Base-by-base conservation (phyloP, 441 rosid genomes). In the Populus hybrid region DNA sequence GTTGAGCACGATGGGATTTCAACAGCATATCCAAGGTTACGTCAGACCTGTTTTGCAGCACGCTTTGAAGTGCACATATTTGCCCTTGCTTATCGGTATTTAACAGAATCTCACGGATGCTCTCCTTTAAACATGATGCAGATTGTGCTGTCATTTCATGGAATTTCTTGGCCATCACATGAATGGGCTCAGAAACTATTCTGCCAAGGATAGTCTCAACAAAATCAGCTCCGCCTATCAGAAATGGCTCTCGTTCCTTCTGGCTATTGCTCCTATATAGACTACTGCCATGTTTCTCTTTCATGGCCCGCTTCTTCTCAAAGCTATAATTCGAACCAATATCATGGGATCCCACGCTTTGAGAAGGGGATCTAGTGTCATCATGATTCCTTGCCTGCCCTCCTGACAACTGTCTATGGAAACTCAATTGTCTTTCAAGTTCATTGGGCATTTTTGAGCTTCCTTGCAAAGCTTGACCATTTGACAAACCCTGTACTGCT, bases 81-180 rank as follows among this genome's bases (percentile, higher is more conserved):
- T 87, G 88, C 32, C 79, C 87, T 77, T 82, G 89, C 91, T 88
- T 91, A 71, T 88, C 91, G 36, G 83, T 82, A 80, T 88, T 88
- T 81, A 87, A 64, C 97, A 96, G 88, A 79, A 92, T 79, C 82
- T 91, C 91, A 36, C 85, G 83, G 72, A 93, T 90, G 79, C 88
- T 87, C 77, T 96, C 98, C 86, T 92, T 96, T 24, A 93, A 73
- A 70, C 86, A 81, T 40, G 86, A 78, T 68, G 88, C 72, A 69
- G 91, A 91, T 72, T 92, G 90, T 75, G 83, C 87, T 28, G 91
- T 86, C 97, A 92, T 94, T 82, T 92, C 98, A 73, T 85, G 86
- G 82, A 94, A 90, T 82, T 86, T 92, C 88, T 89, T 83, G 67
- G 98, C 91, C 94, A 91, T 91, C 69, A 86, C 88, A 83, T 84